Conservation (phyloP, 2,329 filamentous ascomycete species). For the Curvularia verruculosa region DNA sequence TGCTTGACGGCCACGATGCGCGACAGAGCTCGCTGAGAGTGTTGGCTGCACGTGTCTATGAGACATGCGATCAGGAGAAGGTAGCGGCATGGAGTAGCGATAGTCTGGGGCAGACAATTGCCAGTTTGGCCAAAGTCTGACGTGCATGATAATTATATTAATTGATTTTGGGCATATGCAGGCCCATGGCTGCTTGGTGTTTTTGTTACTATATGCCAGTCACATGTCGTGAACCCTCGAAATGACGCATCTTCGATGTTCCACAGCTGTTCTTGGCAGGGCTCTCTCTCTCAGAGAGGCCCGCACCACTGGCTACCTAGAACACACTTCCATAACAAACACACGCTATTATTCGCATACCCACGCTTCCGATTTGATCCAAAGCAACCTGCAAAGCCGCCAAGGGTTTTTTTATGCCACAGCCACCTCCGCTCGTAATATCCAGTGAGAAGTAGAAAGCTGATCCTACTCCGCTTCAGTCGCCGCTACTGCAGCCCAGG, state of each 20-base stretch:
- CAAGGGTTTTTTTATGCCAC: slow-evolving; percentile 5
- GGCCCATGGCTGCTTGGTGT: slow-evolving; percentile 3
- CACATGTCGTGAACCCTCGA: slow-evolving; percentile 11
- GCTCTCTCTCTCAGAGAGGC: slow-evolving; percentile 9
- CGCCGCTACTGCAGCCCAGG: slow-evolving; percentile 33
- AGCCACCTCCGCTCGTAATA: slow-evolving; percentile 15
- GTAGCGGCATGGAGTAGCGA: slow-evolving; percentile 69
- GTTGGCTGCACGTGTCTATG: slow-evolving; percentile 65
- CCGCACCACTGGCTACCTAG: slow-evolving; percentile 20
- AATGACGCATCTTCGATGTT: slow-evolving; percentile 25
- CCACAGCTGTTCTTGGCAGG: slow-evolving; percentile 12
- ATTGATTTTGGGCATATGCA: slow-evolving; percentile 8
- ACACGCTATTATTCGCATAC: slow-evolving; percentile 24
- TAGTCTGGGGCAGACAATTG: slow-evolving; percentile 21
- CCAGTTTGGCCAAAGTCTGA: slow-evolving; percentile 15
- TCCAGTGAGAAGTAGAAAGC: slow-evolving; percentile 11
- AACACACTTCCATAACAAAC: slow-evolving; percentile 33
- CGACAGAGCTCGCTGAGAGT: slow-evolving; percentile 60
- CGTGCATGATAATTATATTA: slow-evolving; percentile 7
- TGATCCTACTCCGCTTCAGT: slow-evolving; percentile 38
- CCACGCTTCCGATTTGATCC: slow-evolving; percentile 10
- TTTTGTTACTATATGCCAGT: not conserved
- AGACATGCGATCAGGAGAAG: slow-evolving; percentile 70
- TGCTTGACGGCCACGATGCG: slow-evolving; percentile 55
- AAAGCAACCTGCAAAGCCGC: slow-evolving; percentile 3